Conservation (phyloP, 371 early-diverging fungal species). For the Zopfochytrium polystomum region DNA sequence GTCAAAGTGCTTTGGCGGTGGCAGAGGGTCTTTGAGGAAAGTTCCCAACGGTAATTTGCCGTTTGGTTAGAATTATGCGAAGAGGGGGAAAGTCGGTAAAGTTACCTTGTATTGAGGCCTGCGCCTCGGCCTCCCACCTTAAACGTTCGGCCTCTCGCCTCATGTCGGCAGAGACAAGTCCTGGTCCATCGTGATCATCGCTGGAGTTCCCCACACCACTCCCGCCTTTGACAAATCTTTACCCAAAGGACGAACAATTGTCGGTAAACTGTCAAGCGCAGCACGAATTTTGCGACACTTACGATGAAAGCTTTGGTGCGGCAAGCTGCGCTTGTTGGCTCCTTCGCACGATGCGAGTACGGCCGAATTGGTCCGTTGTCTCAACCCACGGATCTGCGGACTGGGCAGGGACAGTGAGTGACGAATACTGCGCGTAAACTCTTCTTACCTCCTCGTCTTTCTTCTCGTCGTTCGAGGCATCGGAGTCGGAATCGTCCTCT, state of each 20-base stretch:
- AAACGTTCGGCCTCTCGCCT: slow-evolving; percentile 35
- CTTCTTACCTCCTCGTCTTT: slow-evolving; percentile 13
- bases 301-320: slow-evolving; percentile 1
- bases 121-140: slow-evolving; percentile 43
- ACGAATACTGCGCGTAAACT: background rate
- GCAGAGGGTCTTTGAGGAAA: slow-evolving; percentile 11
- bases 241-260: no score
- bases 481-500: slow-evolving; percentile 11
- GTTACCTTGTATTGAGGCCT: slow-evolving; percentile 16
- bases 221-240: no score
- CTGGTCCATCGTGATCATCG: slow-evolving; percentile 34
- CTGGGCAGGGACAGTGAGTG: background rate
- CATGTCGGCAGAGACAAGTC: slow-evolving; percentile 38
- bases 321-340: slow-evolving; percentile 42
- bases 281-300: no score
- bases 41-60: no score
- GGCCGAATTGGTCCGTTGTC: slow-evolving; percentile 75
- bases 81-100: no score
- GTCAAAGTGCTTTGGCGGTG: slow-evolving; percentile 50
- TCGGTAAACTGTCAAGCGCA: no score
- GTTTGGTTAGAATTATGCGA: no score
- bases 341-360: slow-evolving; percentile 66
- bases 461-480: no score
- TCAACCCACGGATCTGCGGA: slow-evolving; percentile 73
- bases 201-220: no score